phyloP scores from a whole-genome alignment of 768 basidiomycete species.

The Termitomyces sp. region DNA sequence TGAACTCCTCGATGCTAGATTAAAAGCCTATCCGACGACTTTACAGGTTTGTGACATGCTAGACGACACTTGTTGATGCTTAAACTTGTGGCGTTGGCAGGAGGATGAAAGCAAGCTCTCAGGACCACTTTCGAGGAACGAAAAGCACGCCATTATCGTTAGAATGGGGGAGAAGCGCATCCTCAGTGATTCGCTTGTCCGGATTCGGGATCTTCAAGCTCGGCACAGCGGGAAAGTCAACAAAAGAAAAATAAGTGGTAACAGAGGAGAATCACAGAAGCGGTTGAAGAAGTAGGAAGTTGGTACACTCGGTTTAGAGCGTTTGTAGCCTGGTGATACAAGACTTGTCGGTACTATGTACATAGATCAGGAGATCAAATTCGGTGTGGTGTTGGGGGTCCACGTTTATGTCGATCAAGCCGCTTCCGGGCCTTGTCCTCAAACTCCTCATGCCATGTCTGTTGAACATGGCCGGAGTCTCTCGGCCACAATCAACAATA shows the following conservation, averaged over 20 bases:
- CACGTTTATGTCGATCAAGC: not conserved
- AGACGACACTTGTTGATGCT: not conserved
- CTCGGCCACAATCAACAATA: constrained; percentile 8
- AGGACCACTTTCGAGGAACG: constrained; percentile 35
- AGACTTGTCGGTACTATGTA: no score
- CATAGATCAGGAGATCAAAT: not conserved
- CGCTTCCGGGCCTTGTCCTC: not conserved
- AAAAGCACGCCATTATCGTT: constrained; percentile 62
- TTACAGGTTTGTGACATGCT: constrained; percentile 44
- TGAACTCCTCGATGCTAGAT: constrained; percentile 44
- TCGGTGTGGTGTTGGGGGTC: constrained; percentile 13
- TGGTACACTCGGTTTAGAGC: not conserved
- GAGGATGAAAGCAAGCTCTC: constrained; percentile 50
- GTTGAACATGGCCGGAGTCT: constrained; percentile 8
- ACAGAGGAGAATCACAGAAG: constrained; percentile 9
- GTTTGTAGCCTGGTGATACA: not conserved
- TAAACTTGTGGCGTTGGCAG: constrained; percentile 16
- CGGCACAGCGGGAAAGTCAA: constrained; percentile 3
- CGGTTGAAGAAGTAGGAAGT: constrained; percentile 8
- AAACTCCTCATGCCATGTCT: constrained; percentile 10
- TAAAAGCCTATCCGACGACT: constrained; percentile 52
- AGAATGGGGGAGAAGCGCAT: constrained; percentile 80
- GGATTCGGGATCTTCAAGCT: constrained; percentile 12
- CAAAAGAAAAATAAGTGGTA: constrained; percentile 10
- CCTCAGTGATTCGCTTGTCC: constrained; percentile 28